Percentiles rank a stretch among this genome's conserved stretches.
These are phyloP conservation scores for Coprinopsis sp. DNA, from an alignment of 768 basidiomycete species.

Conservation along the genomic window DNA sequence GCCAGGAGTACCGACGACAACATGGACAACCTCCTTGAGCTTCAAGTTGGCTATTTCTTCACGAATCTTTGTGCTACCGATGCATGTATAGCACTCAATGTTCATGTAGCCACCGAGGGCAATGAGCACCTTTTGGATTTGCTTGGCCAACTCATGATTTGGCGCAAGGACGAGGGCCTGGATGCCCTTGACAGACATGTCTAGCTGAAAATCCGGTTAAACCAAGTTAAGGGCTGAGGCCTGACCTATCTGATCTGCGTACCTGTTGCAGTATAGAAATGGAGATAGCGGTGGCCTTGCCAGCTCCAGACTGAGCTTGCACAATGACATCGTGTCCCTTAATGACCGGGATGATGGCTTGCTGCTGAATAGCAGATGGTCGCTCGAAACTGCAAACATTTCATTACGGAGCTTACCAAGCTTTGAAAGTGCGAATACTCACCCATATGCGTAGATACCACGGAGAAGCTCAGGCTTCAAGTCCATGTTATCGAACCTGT, in stretches of 20 bases:
- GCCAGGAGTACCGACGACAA: slow-evolving; percentile 94
- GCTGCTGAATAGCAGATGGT: slow-evolving; percentile 97
- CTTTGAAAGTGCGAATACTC: slow-evolving; percentile 23
- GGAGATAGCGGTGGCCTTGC: slow-evolving; percentile 99
- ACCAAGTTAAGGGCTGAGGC: neutral
- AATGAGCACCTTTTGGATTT: slow-evolving; percentile 95
- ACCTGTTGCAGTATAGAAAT: slow-evolving; percentile 90
- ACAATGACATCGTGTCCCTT: slow-evolving; percentile 99
- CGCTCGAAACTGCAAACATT: slow-evolving; percentile 76
- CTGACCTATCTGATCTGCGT: slow-evolving; percentile 11
- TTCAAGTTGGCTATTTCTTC: slow-evolving; percentile 99
- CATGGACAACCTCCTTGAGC: slow-evolving; percentile 87
- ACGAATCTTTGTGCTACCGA: slow-evolving; percentile 95
- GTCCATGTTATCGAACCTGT: slow-evolving; percentile 97
- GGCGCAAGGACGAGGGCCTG: slow-evolving; percentile 99
- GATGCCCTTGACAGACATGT: slow-evolving; percentile 80
- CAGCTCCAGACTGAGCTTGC: slow-evolving; percentile 98
- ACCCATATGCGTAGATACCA: slow-evolving; percentile 98
- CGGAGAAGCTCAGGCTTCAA: slow-evolving; percentile 94
- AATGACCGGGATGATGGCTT: slow-evolving; percentile 96
- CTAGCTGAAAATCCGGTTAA: slow-evolving; percentile 48
- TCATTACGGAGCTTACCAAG: slow-evolving; percentile 7
- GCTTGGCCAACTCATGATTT: slow-evolving; percentile 94
- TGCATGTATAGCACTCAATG: slow-evolving; percentile 94
- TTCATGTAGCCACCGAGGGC: slow-evolving; percentile 94